These are phyloP conservation scores for Penicillium silybi DNA, from an alignment of 495 filamentous ascomycete species.

Conservation along the genomic window DNA sequence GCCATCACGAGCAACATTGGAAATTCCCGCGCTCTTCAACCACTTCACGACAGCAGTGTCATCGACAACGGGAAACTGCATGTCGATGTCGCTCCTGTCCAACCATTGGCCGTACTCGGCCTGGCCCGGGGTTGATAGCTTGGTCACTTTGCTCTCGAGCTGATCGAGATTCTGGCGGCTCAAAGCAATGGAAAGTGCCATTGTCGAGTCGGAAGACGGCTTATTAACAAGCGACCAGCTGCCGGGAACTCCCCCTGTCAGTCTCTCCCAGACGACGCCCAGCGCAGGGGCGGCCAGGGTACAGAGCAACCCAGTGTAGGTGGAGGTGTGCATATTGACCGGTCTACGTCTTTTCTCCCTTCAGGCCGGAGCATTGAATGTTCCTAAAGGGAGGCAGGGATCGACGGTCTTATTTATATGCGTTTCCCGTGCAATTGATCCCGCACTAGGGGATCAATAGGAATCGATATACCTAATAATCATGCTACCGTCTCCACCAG, in stretches of 20 bases:
- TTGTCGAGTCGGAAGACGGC: conserved; percentile 10
- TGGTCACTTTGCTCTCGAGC: conserved; percentile 49
- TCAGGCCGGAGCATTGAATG: not conserved
- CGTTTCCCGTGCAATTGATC: not conserved
- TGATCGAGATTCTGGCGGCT: conserved; percentile 48
- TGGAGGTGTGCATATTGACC: conserved; percentile 12
- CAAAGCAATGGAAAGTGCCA: conserved; percentile 37
- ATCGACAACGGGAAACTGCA: conserved; percentile 46
- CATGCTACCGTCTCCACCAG: not conserved
- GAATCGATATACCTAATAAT: not conserved
- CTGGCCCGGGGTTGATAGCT: conserved; percentile 54
- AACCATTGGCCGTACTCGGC: conserved; percentile 55
- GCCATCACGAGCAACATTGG: conserved; percentile 37
- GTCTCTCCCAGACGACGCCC: conserved; percentile 18
- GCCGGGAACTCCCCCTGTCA: conserved; percentile 5
- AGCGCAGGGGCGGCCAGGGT: conserved; percentile 14
- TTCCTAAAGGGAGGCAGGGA: conserved; percentile 4
- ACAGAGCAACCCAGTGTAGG: conserved; percentile 19
- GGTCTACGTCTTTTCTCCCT: no score
- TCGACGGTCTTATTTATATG: conserved; percentile 15
- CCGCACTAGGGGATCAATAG: not conserved
- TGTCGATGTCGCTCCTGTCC: conserved; percentile 48
- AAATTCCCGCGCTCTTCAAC: conserved; percentile 49
- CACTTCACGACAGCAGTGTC: conserved; percentile 42
- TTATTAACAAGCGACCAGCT: conserved; percentile 11